Conservation (phyloP, 306 rosid genomes). For the Cicer pinnatifidum region DNA sequence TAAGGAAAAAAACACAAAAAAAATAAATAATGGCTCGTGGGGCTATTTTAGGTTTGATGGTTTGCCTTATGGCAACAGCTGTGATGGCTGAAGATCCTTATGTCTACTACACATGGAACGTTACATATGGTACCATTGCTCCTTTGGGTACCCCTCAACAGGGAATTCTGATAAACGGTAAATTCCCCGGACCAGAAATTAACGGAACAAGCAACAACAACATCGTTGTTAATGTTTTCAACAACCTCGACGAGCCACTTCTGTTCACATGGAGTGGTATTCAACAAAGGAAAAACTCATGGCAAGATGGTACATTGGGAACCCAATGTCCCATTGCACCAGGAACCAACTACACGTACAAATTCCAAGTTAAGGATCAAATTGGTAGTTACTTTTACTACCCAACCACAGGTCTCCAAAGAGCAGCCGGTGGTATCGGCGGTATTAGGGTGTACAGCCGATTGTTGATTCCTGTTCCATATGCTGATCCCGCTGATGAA, state of each 20-base stretch:
- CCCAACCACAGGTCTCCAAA: constrained; percentile 59
- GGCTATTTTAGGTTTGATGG: constrained; percentile 28
- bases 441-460: constrained; percentile 74
- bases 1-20: not conserved
- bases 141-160: constrained; percentile 76
- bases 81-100: constrained; percentile 68
- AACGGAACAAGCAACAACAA: constrained; percentile 81
- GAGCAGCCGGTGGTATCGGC: constrained; percentile 71
- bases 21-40: constrained; percentile 32
- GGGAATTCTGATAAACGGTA: constrained; percentile 77
- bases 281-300: constrained; percentile 82
- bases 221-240: constrained; percentile 67
- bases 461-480: constrained; percentile 77
- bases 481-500: constrained; percentile 77
- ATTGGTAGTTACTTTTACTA: constrained; percentile 77
- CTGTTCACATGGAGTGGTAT: constrained; percentile 78
- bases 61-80: constrained; percentile 51
- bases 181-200: constrained; percentile 80
- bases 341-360: constrained; percentile 71
- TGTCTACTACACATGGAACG: constrained; percentile 72
- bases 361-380: constrained; percentile 88
- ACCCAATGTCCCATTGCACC: constrained; percentile 79
- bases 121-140: constrained; percentile 71
- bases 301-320: constrained; percentile 84
- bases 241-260: constrained; percentile 79